Conservation (phyloP, 228 moss, liverwort and hornwort species). For the Sphagnum magellanicum region DNA sequence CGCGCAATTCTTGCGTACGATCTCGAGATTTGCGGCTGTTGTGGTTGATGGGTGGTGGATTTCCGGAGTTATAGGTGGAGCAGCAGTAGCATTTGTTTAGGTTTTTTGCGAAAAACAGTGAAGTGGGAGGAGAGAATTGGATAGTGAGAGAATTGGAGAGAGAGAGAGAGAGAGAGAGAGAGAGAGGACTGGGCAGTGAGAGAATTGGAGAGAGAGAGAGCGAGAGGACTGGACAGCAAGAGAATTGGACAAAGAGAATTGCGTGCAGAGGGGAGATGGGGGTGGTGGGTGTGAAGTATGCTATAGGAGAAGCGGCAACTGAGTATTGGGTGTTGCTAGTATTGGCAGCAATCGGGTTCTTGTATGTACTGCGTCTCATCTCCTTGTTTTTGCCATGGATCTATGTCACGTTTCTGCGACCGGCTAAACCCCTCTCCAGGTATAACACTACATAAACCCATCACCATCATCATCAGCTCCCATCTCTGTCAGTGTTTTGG, state of each 20-base stretch:
- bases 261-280: slow-evolving; percentile 8
- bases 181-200: too few species aligned
- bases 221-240: too few species aligned
- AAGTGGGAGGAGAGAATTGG: too few species aligned
- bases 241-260: neutral
- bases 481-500: neutral
- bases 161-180: too few species aligned
- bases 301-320: slow-evolving; percentile 24
- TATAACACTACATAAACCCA: neutral
- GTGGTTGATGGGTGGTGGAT: too few species aligned
- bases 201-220: too few species aligned
- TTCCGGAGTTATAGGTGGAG: too few species aligned
- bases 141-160: too few species aligned
- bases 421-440: slow-evolving; percentile 42
- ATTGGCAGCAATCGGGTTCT: slow-evolving; percentile 45
- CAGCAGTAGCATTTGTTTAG: too few species aligned
- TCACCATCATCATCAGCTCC: neutral
- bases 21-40: too few species aligned
- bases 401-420: slow-evolving; percentile 47
- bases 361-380: slow-evolving; percentile 29
- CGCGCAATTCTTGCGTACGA: too few species aligned
- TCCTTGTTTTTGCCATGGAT: slow-evolving; percentile 41
- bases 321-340: slow-evolving; percentile 33
- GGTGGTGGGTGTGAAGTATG: slow-evolving; percentile 12
- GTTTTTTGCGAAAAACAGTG: too few species aligned